A percentile compares a stretch with the other conserved stretches of the same genome.
Evolutionary conservation across 805 yeast species (phyloP).

Genomic region (Lipomyces spencermartinsiae): DNA sequence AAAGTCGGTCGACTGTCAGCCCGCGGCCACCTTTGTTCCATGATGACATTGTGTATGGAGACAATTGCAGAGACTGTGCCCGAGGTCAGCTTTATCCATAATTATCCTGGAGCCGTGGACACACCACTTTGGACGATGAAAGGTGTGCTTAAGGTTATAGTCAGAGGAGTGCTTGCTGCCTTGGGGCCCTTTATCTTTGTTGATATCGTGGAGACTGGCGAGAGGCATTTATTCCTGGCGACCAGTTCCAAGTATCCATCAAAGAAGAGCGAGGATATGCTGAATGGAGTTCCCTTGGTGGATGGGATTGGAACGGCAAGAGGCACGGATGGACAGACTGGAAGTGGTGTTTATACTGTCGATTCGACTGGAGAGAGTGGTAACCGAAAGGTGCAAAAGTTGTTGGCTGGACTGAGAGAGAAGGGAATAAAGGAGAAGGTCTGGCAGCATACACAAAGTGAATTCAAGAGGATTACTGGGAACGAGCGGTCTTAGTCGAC

Average conservation of each 20-base stretch:
- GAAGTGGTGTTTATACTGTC: slow-evolving; percentile 7
- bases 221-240: slow-evolving; percentile 9
- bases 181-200: slow-evolving; percentile 11
- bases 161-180: not conserved
- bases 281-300: slow-evolving; percentile 7
- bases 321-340: slow-evolving; percentile 1
- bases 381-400: not conserved
- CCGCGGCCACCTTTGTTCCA: slow-evolving; percentile 4
- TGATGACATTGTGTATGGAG: slow-evolving; percentile 6
- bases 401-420: slow-evolving; percentile 3
- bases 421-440: slow-evolving; percentile 1
- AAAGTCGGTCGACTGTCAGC: not conserved
- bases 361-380: slow-evolving; percentile 6
- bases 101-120: slow-evolving; percentile 11
- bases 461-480: no score
- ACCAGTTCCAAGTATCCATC: slow-evolving; percentile 9
- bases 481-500: no score
- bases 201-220: slow-evolving; percentile 5
- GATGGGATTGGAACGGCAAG: slow-evolving; percentile 2
- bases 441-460: no score
- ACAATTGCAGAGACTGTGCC: slow-evolving; percentile 2
- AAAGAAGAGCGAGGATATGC: not conserved
- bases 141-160: not conserved
- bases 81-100: slow-evolving; percentile 10
- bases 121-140: not conserved